Evolutionary conservation across 306 rosid genomes (phyloP).

Genomic region (Elaeagnus macrophylla): DNA sequence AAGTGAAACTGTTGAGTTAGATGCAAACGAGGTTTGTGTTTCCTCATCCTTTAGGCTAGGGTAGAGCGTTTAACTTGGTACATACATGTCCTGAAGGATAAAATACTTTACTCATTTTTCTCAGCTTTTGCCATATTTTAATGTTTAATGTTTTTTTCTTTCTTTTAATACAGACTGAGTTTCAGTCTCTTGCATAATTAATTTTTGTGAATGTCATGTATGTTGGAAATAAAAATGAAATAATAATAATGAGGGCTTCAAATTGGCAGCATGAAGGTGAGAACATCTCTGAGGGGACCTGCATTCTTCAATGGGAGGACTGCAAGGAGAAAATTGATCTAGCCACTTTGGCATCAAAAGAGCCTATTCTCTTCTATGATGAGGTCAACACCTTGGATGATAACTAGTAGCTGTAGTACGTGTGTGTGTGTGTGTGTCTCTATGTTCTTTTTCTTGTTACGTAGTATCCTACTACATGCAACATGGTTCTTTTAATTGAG

Average conservation of each 20-base stretch:
- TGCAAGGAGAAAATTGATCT: conserved; percentile 71
- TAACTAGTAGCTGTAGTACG: conserved; percentile 1
- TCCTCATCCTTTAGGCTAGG: not conserved
- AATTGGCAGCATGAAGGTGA: conserved; percentile 31
- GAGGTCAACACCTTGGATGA: conserved; percentile 44
- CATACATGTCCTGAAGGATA: not conserved
- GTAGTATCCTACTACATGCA: conserved; percentile 17
- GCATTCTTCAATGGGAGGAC: conserved; percentile 65
- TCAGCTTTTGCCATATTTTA: not conserved
- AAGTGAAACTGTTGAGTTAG: conserved; percentile 50
- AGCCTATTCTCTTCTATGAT: conserved; percentile 93
- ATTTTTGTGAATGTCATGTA: not conserved
- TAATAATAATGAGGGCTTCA: not conserved
- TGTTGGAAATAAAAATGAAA: not conserved
- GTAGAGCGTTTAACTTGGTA: not conserved
- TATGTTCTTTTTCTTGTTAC: not conserved
- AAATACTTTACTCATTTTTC: not conserved
- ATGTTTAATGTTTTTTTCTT: too few relatives aligned
- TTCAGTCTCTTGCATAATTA: not conserved
- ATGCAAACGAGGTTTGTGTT: conserved; percentile 42
- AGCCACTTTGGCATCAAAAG: conserved; percentile 66
- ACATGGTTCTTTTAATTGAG: conserved; percentile 18
- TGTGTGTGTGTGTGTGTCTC: not conserved
- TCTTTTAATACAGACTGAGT: too few relatives aligned
- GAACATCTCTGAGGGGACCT: conserved; percentile 31